Conservation (phyloP, 129 eudicot genomes). For the Chrysanthemum seticuspe region DNA sequence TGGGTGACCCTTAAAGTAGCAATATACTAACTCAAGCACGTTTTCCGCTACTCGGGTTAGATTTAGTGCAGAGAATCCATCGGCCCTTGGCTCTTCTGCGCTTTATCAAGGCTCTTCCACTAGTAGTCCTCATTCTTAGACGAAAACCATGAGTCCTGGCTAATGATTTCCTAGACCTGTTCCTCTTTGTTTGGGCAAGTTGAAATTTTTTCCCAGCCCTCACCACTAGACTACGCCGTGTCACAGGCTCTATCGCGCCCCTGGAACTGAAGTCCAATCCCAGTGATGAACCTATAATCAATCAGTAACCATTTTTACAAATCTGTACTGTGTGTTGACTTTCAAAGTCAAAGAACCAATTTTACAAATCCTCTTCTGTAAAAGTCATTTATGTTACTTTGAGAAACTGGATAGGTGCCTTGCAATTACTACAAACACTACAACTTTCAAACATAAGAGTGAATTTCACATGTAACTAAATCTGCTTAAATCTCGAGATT, state of each 20-base stretch:
- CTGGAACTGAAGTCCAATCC: slow-evolving; percentile 49
- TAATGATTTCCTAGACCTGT: slow-evolving; percentile 83
- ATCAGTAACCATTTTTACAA: neutral
- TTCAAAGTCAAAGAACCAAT: neutral
- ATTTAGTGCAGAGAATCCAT: slow-evolving; percentile 72
- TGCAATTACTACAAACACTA: neutral
- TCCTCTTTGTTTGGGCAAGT: slow-evolving; percentile 95
- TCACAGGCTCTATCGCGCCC: slow-evolving; percentile 26
- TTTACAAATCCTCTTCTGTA: neutral
- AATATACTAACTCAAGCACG: slow-evolving; percentile 40
- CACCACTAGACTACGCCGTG: slow-evolving; percentile 69
- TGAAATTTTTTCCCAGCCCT: slow-evolving; percentile 60
- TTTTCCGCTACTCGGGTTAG: slow-evolving; percentile 81
- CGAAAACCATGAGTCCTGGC: slow-evolving; percentile 95
- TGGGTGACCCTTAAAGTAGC: slow-evolving; percentile 27
- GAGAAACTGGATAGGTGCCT: neutral
- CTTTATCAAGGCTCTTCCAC: slow-evolving; percentile 75
- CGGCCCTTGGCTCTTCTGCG: slow-evolving; percentile 97
- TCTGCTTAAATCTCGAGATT: neutral
- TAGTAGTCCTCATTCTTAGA: slow-evolving; percentile 77
- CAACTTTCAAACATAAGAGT: neutral
- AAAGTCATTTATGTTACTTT: neutral
- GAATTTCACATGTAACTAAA: neutral
- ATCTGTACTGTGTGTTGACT: neutral
- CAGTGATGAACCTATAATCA: slow-evolving; percentile 63